These are phyloP conservation scores for Didymella pomorum DNA, from an alignment of 2,329 filamentous ascomycete species.

Conservation along the genomic window DNA sequence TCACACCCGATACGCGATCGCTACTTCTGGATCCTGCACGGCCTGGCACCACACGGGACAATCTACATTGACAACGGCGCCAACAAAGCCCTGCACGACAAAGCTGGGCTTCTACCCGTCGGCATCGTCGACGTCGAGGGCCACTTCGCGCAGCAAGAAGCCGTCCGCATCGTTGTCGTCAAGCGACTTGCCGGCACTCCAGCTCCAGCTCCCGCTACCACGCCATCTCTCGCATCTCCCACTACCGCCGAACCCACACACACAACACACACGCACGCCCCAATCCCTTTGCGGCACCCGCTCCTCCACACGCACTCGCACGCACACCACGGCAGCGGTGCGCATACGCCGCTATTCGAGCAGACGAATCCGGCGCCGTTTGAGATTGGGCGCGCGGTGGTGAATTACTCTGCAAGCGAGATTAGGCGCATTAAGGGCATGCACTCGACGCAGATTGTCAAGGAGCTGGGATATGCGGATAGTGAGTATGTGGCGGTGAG, in stretches of 20 bases:
- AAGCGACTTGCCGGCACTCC: conserved; percentile 55
- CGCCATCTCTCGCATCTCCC: not conserved
- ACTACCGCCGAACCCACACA: conserved; percentile 12
- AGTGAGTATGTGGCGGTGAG: conserved; percentile 91
- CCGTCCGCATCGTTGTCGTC: conserved; percentile 84
- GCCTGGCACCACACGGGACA: conserved; percentile 86
- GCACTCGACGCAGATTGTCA: conserved; percentile 81
- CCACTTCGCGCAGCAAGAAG: conserved; percentile 89
- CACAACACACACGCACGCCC: conserved; percentile 28
- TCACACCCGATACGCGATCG: conserved; percentile 86
- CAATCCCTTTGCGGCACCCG: conserved; percentile 31
- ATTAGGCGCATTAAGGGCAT: conserved; percentile 84
- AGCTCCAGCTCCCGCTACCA: conserved; percentile 12
- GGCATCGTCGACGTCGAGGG: conserved; percentile 92
- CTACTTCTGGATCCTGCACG: conserved; percentile 97
- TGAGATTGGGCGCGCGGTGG: conserved; percentile 87
- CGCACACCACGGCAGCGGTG: not conserved
- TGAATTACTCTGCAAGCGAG: conserved; percentile 90
- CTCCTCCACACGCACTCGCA: conserved; percentile 22
- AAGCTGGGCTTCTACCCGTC: conserved; percentile 86
- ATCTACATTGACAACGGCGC: conserved; percentile 94
- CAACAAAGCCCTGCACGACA: conserved; percentile 77
- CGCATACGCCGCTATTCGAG: conserved; percentile 38
- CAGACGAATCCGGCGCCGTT: conserved; percentile 49
- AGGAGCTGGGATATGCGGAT: conserved; percentile 86